These are phyloP conservation scores for Aspergillus melleus DNA, from an alignment of 2,329 filamentous ascomycete genomes.

Conservation along the genomic window DNA sequence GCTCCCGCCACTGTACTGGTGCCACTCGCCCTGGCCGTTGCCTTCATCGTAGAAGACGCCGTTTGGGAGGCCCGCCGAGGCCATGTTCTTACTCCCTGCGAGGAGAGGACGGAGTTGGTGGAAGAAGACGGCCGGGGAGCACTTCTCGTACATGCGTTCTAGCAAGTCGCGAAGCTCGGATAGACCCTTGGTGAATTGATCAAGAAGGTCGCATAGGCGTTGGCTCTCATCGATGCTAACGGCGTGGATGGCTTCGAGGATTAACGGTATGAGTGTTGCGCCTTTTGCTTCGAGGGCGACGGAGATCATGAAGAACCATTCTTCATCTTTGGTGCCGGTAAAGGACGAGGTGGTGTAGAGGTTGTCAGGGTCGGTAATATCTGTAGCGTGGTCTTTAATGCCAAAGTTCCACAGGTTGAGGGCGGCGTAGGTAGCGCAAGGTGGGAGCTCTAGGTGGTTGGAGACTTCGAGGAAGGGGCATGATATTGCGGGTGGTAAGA, in stretches of 20 bases:
- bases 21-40: slow-evolving; percentile 49
- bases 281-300: slow-evolving; percentile 55
- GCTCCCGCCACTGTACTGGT: slow-evolving; percentile 54
- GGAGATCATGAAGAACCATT: slow-evolving; percentile 54
- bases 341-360: slow-evolving; percentile 36
- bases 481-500: slow-evolving; percentile 38
- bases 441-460: slow-evolving; percentile 37
- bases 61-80: slow-evolving; percentile 49
- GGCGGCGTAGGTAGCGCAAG: slow-evolving; percentile 46
- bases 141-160: slow-evolving; percentile 54
- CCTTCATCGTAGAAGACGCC: slow-evolving; percentile 56
- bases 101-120: slow-evolving; percentile 54
- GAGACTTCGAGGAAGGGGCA: slow-evolving; percentile 40
- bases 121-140: slow-evolving; percentile 51
- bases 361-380: slow-evolving; percentile 40
- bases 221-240: slow-evolving; percentile 38
- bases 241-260: slow-evolving; percentile 49
- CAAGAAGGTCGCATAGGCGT: slow-evolving; percentile 41
- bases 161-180: slow-evolving; percentile 44
- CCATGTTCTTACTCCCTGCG: slow-evolving; percentile 57
- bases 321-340: slow-evolving; percentile 42
- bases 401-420: slow-evolving; percentile 43
- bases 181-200: slow-evolving; percentile 43
- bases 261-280: slow-evolving; percentile 27
- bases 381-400: slow-evolving; percentile 19